Evolutionary conservation across 495 filamentous ascomycete species (phyloP), one percentile per base, ranked within the genome.

Genomic region (Penicillium steckii): DNA sequence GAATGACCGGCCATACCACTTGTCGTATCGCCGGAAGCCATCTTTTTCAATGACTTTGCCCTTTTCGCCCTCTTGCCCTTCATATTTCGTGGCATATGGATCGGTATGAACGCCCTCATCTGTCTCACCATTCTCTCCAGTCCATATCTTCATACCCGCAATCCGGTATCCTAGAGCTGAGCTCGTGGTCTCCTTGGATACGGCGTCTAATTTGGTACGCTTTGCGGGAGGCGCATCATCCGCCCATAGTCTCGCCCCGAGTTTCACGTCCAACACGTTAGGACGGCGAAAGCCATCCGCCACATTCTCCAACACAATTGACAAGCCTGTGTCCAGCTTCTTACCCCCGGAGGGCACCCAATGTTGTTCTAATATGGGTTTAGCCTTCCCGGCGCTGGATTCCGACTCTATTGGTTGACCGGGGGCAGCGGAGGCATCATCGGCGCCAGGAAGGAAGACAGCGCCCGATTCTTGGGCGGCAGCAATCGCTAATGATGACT

Each of bases 211-310:
- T 46, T 89, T 82, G 23, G 73, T 76, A 24, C 86, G 81, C 74
- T 98, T 98, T 44, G 87, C 82, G 32, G 75, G 68, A 17, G 83
- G 81, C 37, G 94, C 90, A 66, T 88, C 83, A 44, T 93, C 86
- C 5, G 88, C 92, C 88, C 91, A 97, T 18, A 98, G 71, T 45
- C 86, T 81, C 23, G 84, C 80, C 21, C 94, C 94, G 27, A 98
- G 82, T 66, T 98, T 98, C 53, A 95, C 80, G 61, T 98, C 94
- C 50, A 98, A 71, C n/a, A 97, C 90, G 61, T 97, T 97, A 12
- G 95, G 89, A 51, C 85, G 81, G 46, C 79, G 82, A 75, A 90
- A 97, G 18, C 89, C 89, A 45, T 82, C 77, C 8, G 92, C 86
- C 1, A 91, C 79, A 65, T 96, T 97, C 60, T 94, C 86, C 35